Percentiles rank a stretch among this genome's conserved stretches.
Evolutionary conservation across 2,329 filamentous ascomycete genomes (phyloP).

Genomic region (Penicillium expansum): DNA sequence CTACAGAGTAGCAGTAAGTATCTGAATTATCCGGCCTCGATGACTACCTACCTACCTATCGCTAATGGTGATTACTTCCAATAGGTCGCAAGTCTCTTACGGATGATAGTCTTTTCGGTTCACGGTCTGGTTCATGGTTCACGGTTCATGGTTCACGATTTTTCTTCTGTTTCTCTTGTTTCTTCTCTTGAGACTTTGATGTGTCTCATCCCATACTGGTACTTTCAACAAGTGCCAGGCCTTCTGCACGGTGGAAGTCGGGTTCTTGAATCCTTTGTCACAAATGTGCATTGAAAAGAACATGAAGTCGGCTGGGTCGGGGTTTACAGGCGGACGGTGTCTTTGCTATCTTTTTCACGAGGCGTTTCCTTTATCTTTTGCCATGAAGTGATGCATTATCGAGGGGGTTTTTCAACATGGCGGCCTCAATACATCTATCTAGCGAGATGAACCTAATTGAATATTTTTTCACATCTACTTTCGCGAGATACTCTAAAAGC

Average conservation of each 20-base stretch:
- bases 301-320: neutral
- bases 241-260: neutral
- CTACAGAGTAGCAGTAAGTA: neutral
- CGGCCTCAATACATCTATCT: neutral
- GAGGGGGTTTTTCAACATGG: neutral
- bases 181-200: neutral
- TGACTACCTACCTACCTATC: neutral
- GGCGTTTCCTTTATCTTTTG: neutral
- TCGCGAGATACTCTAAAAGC: neutral
- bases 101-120: neutral
- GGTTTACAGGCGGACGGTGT: neutral
- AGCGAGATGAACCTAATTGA: neutral
- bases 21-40: neutral
- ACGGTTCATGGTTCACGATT: neutral
- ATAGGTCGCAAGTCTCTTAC: neutral
- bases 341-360: neutral
- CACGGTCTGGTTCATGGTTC: neutral
- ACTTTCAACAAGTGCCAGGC: neutral
- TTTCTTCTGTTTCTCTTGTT: neutral
- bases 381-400: neutral
- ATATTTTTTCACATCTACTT: neutral
- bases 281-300: neutral
- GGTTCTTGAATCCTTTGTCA: neutral
- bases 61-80: neutral
- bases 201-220: neutral